phyloP scores from a whole-genome alignment of 148 eudicot genomes.

The Polygonum aviculare region DNA sequence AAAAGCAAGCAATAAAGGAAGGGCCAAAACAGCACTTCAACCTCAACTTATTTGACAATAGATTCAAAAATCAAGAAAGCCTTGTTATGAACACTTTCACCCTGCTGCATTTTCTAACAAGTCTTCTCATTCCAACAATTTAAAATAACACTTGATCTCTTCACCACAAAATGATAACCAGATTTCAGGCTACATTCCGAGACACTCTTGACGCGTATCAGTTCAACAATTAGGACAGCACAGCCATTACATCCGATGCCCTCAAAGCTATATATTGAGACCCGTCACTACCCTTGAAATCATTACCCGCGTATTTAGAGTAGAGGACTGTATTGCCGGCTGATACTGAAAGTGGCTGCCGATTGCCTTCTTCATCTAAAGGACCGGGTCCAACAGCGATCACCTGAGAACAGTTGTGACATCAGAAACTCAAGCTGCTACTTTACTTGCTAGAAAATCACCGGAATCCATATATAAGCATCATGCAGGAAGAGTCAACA shows the following conservation, averaged over 20 bases:
- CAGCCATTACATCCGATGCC: constrained; percentile 79
- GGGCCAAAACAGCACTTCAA: not conserved
- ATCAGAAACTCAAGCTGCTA: not conserved
- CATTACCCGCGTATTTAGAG: constrained; percentile 84
- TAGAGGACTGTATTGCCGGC: constrained; percentile 73
- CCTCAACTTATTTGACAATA: not conserved
- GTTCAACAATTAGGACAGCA: constrained; percentile 23
- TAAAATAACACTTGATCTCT: not conserved
- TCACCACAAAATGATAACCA: not conserved
- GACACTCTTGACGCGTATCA: not conserved
- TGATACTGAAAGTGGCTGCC: constrained; percentile 47
- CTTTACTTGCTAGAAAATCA: not conserved
- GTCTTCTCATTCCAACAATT: not conserved
- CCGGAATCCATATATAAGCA: not conserved
- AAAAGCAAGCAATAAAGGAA: not conserved
- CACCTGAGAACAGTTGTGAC: constrained; percentile 27
- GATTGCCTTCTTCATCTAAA: constrained; percentile 67
- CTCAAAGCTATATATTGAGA: constrained; percentile 62
- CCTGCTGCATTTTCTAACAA: not conserved
- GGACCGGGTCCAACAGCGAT: constrained; percentile 81
- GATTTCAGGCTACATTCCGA: not conserved
- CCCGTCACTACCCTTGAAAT: constrained; percentile 79
- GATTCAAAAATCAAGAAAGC: not conserved
- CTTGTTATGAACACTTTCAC: not conserved
- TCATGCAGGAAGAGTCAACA: not conserved